Base-by-base conservation (phyloP, 2,329 filamentous ascomycete genomes). In the Reticulascus tulasneorum region DNA sequence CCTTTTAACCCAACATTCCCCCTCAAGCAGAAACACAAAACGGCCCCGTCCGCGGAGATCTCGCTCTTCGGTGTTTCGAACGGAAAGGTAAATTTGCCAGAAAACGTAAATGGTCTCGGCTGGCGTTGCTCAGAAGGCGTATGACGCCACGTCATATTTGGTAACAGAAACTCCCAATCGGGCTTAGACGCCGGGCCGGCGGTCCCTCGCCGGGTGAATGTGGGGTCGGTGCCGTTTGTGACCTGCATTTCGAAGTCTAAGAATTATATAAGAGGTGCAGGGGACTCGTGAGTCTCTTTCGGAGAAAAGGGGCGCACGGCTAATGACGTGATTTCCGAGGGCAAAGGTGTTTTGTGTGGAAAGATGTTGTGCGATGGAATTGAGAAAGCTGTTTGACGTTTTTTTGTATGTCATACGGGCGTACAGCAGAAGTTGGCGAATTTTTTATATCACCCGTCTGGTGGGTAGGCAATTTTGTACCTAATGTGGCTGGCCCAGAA, bases 131-230 rank as follows among this genome's bases (percentile, higher is more conserved):
- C 9, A 29, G 15, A 10, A 10, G 15, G 27, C 20, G 13, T 19
- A 19, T 37, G 28, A 28, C 24, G 27, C 36, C 20, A 39, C 44
- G 39, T 50, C 38, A 45, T 45, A 45, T 50, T 54, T 48, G 45
- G 46, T 53, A 54, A 52, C 36, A 53, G 45, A 49, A 52, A 51
- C 40, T 40, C 46, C 25, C 27, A 37, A 47, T 35, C 6, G 7
- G 46, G 47, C 19, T 36, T 46, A 40, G 40, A 9, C 26, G n/a
- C 42, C 35, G 42, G 25, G 19, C 35, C 35, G 21, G 31, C 41
- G 34, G 34, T 23, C 29, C 35, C 23, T 29, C 35, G 16, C 29
- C 29, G 34, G 42, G 18, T 17, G 22, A 3, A 22, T 18, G 40
- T 40, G 40, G 32, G 27, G 13, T 25, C 18, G 9, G 24, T 31